Evolutionary conservation across 768 basidiomycete species (phyloP).

Genomic region (Boletus subcaerulescens): DNA sequence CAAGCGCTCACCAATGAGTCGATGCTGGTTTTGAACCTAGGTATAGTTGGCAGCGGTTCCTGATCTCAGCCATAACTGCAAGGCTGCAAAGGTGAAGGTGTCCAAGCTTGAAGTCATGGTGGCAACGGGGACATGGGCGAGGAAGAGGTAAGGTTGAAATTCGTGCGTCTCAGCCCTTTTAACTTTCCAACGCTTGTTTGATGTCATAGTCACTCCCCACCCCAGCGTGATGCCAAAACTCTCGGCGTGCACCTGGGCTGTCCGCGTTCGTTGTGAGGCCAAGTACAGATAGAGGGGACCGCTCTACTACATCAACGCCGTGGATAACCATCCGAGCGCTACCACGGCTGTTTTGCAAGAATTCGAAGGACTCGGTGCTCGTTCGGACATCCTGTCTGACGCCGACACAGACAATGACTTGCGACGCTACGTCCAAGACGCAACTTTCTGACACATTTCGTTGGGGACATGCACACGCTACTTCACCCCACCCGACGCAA

Average conservation of each 20-base stretch:
- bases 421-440: slow-evolving; percentile 56
- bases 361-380: slow-evolving; percentile 33
- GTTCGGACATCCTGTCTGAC: not conserved
- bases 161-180: too few species aligned
- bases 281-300: slow-evolving; percentile 70
- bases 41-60: too few species aligned
- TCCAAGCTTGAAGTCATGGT: too few species aligned
- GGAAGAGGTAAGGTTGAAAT: too few species aligned
- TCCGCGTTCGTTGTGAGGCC: slow-evolving; percentile 49
- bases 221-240: too few species aligned
- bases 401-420: slow-evolving; percentile 17
- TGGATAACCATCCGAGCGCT: slow-evolving; percentile 74
- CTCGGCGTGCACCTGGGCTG: slow-evolving; percentile 97
- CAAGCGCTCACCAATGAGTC: too few species aligned
- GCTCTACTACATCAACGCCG: slow-evolving; percentile 72
- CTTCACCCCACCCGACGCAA: slow-evolving; percentile 89
- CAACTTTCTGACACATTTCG: slow-evolving; percentile 89
- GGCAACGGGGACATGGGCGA: too few species aligned
- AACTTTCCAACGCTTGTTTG: too few species aligned
- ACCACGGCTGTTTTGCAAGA: slow-evolving; percentile 56
- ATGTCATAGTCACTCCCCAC: too few species aligned
- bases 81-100: too few species aligned
- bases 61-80: too few species aligned
- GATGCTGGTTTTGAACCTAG: too few species aligned
- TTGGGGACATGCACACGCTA: slow-evolving; percentile 93